phyloP scores from a whole-genome alignment of 2,329 filamentous ascomycete genomes.

The Diaporthe ilicicola region DNA sequence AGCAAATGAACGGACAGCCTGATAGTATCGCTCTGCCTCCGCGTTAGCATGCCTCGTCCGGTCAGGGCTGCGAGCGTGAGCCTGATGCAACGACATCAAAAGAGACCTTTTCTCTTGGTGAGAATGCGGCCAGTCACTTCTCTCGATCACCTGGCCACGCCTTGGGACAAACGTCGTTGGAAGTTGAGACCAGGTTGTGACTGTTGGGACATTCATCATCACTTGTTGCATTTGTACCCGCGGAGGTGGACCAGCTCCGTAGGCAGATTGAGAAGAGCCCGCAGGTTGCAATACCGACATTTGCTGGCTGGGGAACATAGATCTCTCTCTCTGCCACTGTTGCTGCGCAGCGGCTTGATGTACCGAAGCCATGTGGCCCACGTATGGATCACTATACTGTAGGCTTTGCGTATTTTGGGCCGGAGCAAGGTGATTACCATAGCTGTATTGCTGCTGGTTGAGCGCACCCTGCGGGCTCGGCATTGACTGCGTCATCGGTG shows the following conservation, averaged over 20 bases:
- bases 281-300: neutral
- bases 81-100: conserved; percentile 55
- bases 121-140: conserved; percentile 50
- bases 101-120: conserved; percentile 53
- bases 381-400: neutral
- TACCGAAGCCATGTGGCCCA: neutral
- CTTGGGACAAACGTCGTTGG: conserved; percentile 37
- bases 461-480: conserved; percentile 2
- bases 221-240: conserved; percentile 5
- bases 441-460: conserved; percentile 9
- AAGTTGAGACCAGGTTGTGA: neutral
- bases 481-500: conserved; percentile 16
- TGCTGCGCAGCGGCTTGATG: conserved; percentile 3
- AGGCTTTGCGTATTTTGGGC: conserved; percentile 6
- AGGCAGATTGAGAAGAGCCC: neutral
- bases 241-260: neutral
- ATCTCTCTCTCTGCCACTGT: neutral
- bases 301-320: neutral
- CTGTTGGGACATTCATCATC: neutral
- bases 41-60: conserved; percentile 45
- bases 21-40: conserved; percentile 57
- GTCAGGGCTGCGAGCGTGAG: conserved; percentile 57
- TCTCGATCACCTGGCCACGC: conserved; percentile 35
- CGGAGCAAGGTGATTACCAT: neutral
- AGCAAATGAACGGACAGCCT: conserved; percentile 62